Percentiles rank a stretch among this genome's conserved stretches.
Conservation (phyloP, 1,139 yeast genomes). For the Hansenula sp. region DNA sequence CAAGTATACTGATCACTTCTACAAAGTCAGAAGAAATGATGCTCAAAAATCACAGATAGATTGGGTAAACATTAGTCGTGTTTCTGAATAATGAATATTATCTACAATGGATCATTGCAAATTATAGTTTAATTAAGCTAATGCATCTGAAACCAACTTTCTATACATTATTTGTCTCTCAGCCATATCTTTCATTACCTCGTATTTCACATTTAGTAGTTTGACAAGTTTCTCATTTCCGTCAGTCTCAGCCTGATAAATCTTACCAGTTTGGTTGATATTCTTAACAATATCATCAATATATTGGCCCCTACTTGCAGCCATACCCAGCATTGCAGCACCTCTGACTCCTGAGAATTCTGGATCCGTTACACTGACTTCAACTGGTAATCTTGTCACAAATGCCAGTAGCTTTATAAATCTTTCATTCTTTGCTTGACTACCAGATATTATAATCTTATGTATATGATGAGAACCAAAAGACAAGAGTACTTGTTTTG, state of each 20-base stretch:
- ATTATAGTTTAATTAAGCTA: neutral
- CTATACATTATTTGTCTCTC: conserved; percentile 30
- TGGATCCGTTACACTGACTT: conserved; percentile 19
- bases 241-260: neutral
- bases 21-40: conserved; percentile 74
- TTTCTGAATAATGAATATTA: conserved; percentile 20
- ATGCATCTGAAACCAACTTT: conserved; percentile 6
- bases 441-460: conserved; percentile 41
- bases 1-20: conserved; percentile 85
- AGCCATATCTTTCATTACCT: conserved; percentile 34
- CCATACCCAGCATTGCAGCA: conserved; percentile 29
- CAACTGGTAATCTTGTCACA: conserved; percentile 25
- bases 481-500: conserved; percentile 33
- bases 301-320: conserved; percentile 4
- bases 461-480: conserved; percentile 24
- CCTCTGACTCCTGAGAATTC: conserved; percentile 35
- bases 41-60: conserved; percentile 74
- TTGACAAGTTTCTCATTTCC: conserved; percentile 5
- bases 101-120: neutral
- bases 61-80: conserved; percentile 38
- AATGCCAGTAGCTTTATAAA: conserved; percentile 31
- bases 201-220: conserved; percentile 27
- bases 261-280: conserved; percentile 6
- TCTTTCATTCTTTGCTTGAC: conserved; percentile 44
- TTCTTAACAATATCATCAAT: conserved; percentile 6